Evolutionary conservation across 2,329 filamentous ascomycete species (phyloP).

Genomic region (Diaporthe ampelina): DNA sequence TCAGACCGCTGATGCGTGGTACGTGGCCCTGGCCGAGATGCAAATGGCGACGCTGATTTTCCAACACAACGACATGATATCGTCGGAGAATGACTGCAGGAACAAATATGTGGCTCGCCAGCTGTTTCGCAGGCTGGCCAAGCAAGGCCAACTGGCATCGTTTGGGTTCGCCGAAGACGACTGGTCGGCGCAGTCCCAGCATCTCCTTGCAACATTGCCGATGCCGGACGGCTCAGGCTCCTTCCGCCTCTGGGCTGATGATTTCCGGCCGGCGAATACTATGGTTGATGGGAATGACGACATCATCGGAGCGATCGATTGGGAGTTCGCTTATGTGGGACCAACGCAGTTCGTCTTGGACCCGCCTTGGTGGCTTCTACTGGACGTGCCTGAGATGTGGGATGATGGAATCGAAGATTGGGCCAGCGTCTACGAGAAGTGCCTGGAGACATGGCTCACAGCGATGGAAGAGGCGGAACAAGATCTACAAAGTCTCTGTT

Average conservation of each 20-base stretch:
- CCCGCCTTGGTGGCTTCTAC: conserved; percentile 54
- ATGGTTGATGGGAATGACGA: conserved; percentile 48
- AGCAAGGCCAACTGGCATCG: conserved; percentile 45
- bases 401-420: conserved; percentile 49
- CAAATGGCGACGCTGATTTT: conserved; percentile 57
- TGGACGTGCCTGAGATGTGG: conserved; percentile 53
- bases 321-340: conserved; percentile 54
- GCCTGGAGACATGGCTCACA: conserved; percentile 51
- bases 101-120: conserved; percentile 57
- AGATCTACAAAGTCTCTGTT: neutral
- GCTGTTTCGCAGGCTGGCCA: conserved; percentile 54
- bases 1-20: conserved; percentile 50
- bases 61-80: conserved; percentile 56
- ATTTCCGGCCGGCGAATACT: conserved; percentile 52
- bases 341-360: conserved; percentile 50
- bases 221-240: conserved; percentile 33
- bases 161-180: conserved; percentile 48
- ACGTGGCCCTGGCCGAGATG: conserved; percentile 54
- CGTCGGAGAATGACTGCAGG: conserved; percentile 54
- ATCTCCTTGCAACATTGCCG: conserved; percentile 15
- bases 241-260: conserved; percentile 51
- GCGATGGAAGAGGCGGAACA: conserved; percentile 51
- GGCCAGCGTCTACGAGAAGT: conserved; percentile 49
- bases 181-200: conserved; percentile 46
- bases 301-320: conserved; percentile 55